Evolutionary conservation across 306 rosid genomes (phyloP).

Genomic region (Gastrolobium villosum): DNA sequence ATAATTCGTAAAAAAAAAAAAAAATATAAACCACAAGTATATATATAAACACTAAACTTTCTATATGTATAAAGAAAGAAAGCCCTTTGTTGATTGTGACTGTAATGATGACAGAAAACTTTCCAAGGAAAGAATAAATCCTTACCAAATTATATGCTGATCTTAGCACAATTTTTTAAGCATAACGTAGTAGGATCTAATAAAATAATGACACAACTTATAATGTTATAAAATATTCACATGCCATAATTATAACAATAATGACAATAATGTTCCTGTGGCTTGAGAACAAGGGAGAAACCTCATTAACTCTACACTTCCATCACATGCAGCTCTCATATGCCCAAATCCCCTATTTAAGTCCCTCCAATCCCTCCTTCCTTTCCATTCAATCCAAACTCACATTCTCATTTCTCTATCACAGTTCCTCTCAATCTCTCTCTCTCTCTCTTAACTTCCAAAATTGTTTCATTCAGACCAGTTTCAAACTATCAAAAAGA

Average conservation of each 20-base stretch:
- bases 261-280: constrained; percentile 18
- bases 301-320: constrained; percentile 52
- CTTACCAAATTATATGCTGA: constrained; percentile 48
- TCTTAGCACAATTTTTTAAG: constrained; percentile 33
- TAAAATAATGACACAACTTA: constrained; percentile 47
- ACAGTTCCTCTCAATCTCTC: constrained; percentile 1
- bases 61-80: background rate
- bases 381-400: constrained; percentile 64
- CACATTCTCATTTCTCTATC: constrained; percentile 45
- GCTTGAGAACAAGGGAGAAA: constrained; percentile 44
- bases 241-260: background rate
- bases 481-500: constrained; percentile 8
- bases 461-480: constrained; percentile 4
- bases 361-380: constrained; percentile 43
- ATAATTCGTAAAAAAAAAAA: background rate
- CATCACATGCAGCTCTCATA: constrained; percentile 51
- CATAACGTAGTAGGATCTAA: constrained; percentile 51
- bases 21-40: background rate
- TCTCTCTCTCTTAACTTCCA: background rate
- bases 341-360: constrained; percentile 64
- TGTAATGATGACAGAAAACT: constrained; percentile 42
- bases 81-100: background rate
- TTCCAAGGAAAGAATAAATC: constrained; percentile 54
- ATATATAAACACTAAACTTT: background rate
- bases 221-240: constrained; percentile 35